Evolutionary conservation across 257 asterid genomes (phyloP), one percentile per base, ranked within the genome.

Genomic region (Jacaranda copaia): DNA sequence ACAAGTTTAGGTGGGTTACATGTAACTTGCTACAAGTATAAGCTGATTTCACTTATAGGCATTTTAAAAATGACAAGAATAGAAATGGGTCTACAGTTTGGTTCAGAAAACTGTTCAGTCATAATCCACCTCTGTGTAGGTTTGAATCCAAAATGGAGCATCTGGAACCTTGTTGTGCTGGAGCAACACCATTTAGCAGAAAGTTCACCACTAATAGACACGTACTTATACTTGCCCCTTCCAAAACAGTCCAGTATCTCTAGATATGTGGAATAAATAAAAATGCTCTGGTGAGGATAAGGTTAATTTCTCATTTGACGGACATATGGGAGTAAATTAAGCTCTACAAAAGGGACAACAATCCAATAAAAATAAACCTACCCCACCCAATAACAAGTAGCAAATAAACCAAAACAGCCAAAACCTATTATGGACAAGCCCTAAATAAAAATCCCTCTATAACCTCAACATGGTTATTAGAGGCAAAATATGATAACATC

Each of bases 351-450:
- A 35, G 52, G 39, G 66, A 53, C 5, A 66, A 39, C 4, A 19
- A 2, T 14, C 69, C 58, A 16, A 43, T 57, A 52, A 19, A 16
- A 51, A 25, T n/a, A n/a, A 73, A 73, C 57, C 36, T 8, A 73
- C 69, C 77, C 48, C 61, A 69, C 61, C 49, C 43, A 69, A 49
- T n/a, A n/a, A 14, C 32, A 70, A 53, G 75, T 10, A 77, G 55
- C 45, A 57, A 8, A 42, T 45, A 67, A 68, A 79, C 15, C 60
- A 43, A 72, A 55, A 65, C 36, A 36, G 64, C 63, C 13, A 55
- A 43, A 79, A 46, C 9, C 74, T 63, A 62, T 16, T 46, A 20
- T 48, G 57, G 76, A 38, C 76, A 14, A 77, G 53, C 76, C 43
- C 38, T 5, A 5, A 15, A 55, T 38, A 45, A 1, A 4, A 38